Conservation (phyloP, 257 asterid genomes). For the Vinca minor region DNA sequence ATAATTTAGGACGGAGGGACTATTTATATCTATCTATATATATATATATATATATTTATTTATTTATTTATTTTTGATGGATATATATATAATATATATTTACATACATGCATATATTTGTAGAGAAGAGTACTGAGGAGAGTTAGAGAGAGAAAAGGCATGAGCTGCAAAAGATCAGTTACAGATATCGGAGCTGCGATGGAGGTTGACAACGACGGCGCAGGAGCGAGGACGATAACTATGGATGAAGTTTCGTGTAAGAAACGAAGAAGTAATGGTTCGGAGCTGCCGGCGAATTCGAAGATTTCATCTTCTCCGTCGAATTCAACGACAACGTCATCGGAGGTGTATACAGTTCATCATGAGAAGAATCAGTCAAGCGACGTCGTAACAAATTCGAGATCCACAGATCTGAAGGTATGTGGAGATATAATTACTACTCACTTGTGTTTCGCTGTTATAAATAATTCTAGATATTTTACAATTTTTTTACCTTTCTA, state of each 20-base stretch:
- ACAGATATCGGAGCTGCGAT: not conserved
- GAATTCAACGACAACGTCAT: conserved; percentile 34
- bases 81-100: not conserved
- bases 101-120: not conserved
- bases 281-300: conserved; percentile 27
- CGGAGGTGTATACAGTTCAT: conserved; percentile 15
- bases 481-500: not conserved
- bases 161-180: conserved; percentile 28
- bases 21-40: too few relatives aligned
- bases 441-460: not conserved
- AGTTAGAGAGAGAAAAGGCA: too few relatives aligned
- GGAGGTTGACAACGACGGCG: conserved; percentile 15
- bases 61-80: not conserved
- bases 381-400: conserved; percentile 26
- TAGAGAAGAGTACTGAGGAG: conserved; percentile 23
- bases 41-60: not conserved
- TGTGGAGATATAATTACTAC: conserved; percentile 9
- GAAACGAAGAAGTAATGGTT: conserved; percentile 41
- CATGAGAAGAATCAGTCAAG: conserved; percentile 15
- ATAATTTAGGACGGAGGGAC: too few relatives aligned
- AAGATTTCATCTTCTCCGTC: conserved; percentile 33
- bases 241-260: conserved; percentile 39
- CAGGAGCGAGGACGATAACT: conserved; percentile 7
- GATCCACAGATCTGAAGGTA: conserved; percentile 70
- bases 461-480: not conserved